phyloP scores from a whole-genome alignment of 1,284 basidiomycete species.

The Puccinia coronata region DNA sequence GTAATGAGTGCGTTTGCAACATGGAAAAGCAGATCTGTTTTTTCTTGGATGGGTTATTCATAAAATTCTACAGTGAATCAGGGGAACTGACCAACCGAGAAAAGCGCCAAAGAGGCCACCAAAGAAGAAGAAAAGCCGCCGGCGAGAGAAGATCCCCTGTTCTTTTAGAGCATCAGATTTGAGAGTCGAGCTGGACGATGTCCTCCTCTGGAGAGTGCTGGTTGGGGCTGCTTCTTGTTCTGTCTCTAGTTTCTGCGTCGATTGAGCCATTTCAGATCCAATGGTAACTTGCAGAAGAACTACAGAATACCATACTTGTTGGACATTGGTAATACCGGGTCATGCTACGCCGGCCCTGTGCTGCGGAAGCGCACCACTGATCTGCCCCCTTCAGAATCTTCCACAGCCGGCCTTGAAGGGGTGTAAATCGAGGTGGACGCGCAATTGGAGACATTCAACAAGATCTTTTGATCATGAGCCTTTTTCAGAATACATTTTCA shows the following conservation, averaged over 20 bases:
- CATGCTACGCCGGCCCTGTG: too few relatives aligned
- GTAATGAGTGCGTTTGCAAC: too few relatives aligned
- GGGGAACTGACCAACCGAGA: slow-evolving; percentile 42
- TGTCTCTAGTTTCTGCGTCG: background rate
- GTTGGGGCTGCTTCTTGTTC: background rate
- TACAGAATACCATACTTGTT: too few relatives aligned
- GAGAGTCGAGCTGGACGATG: background rate
- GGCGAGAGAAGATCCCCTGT: slow-evolving; percentile 36
- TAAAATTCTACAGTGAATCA: background rate
- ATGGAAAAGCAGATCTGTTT: background rate
- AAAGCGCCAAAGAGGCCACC: slow-evolving; percentile 43
- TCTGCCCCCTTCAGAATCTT: too few relatives aligned
- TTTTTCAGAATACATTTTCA: too few relatives aligned
- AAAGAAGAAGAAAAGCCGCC: slow-evolving; percentile 41
- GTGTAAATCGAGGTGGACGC: too few relatives aligned
- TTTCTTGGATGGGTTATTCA: background rate
- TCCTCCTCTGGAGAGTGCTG: background rate
- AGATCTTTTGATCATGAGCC: too few relatives aligned
- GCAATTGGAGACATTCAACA: too few relatives aligned
- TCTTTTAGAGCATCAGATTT: background rate
- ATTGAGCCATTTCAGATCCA: slow-evolving; percentile 11
- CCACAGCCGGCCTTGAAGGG: too few relatives aligned
- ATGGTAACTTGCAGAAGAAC: too few relatives aligned
- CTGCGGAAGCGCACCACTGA: too few relatives aligned
- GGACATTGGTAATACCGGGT: too few relatives aligned